Percentiles rank a stretch among this genome's conserved stretches.
phyloP scores from a whole-genome alignment of 179 eudicot genomes.

The Actinidia chinensis region DNA sequence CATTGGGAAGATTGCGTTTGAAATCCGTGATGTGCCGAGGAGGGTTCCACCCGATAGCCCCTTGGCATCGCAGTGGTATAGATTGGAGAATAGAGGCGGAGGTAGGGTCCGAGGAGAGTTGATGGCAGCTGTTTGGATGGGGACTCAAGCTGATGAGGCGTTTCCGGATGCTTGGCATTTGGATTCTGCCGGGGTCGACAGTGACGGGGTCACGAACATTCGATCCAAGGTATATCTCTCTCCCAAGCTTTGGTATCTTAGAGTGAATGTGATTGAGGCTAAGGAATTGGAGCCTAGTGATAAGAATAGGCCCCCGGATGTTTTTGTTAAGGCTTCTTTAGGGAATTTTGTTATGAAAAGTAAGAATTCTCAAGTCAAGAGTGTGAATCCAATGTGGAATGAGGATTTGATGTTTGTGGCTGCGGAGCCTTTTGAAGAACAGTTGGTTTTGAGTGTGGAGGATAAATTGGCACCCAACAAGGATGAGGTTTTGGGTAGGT shows the following conservation, averaged over 20 bases:
- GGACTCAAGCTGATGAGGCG: slow-evolving; percentile 77
- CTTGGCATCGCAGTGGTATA: slow-evolving; percentile 73
- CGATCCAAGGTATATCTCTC: slow-evolving; percentile 68
- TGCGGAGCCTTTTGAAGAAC: slow-evolving; percentile 36
- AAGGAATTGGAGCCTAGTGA: slow-evolving; percentile 55
- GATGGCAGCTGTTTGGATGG: slow-evolving; percentile 79
- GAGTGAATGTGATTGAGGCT: slow-evolving; percentile 63
- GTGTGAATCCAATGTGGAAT: slow-evolving; percentile 34
- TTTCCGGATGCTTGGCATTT: slow-evolving; percentile 70
- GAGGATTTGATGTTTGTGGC: slow-evolving; percentile 33
- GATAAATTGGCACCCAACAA: slow-evolving; percentile 27
- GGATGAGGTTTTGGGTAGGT: slow-evolving; percentile 47
- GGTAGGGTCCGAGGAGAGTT: slow-evolving; percentile 52
- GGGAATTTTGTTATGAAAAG: slow-evolving; percentile 53
- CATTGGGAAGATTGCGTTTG: slow-evolving; percentile 49
- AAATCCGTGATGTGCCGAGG: slow-evolving; percentile 56
- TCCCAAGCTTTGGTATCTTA: slow-evolving; percentile 74
- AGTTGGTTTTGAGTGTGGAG: slow-evolving; percentile 29
- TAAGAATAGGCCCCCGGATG: slow-evolving; percentile 46
- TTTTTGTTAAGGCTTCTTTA: slow-evolving; percentile 49
- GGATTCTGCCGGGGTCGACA: slow-evolving; percentile 55
- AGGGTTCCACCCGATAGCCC: slow-evolving; percentile 74
- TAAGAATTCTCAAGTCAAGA: slow-evolving; percentile 36
- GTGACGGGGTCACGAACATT: slow-evolving; percentile 56
- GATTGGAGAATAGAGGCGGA: slow-evolving; percentile 50